Base-by-base conservation (phyloP, 352 stramenopile species). In the Blastocystis sp. region DNA sequence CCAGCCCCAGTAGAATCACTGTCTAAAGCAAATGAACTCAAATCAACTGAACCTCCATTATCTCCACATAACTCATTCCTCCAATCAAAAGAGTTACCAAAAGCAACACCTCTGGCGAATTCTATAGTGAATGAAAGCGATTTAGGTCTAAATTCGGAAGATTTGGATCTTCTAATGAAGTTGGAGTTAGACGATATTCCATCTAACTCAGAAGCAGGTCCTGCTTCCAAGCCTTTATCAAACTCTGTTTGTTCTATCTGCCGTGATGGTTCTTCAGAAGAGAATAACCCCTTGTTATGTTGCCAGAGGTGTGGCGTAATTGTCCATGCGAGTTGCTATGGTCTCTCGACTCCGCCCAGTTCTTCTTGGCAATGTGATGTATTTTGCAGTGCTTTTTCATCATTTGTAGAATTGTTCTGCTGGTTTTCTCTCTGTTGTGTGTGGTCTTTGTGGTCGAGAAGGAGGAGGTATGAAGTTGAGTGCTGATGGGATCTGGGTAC, bases 321-420 rank as follows among this genome's bases (percentile, higher is more conserved):
- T 2, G 93, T 95, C 5, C 94, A 96, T 90, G 93, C 95, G 87
- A 94, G 94, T 82, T 96, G 94, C 90, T 96, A 96, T 63, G 94
- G 93, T 1, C 92, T 96, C 8, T 89, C 87, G 7, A 26, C 77
- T 1, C 54, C 95, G 8, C 93, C 93, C 1, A 91, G 50, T 55
- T 92, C 91, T 7, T 92, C 93, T 20, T 96, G 93, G 93, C 94
- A 93, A 62, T 96, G 94, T 62, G 94, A 95, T 47, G 93, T 90
- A 64, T 6, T 6, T 7, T 9, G 6, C 64, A 20, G 7, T n/a
- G 3, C 20, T 0, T 39, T 7, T 29, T 4, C 11, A 7, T 80
- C 9, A 80, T 9, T 15, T 13, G 15, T 80, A 80, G 70, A n/a
- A 54, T 34, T 80, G 70, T 41, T 23, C 53, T 62, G 43, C 70